phyloP scores from a whole-genome alignment of 2,329 filamentous ascomycete genomes.

The Fonsecaea monophora region DNA sequence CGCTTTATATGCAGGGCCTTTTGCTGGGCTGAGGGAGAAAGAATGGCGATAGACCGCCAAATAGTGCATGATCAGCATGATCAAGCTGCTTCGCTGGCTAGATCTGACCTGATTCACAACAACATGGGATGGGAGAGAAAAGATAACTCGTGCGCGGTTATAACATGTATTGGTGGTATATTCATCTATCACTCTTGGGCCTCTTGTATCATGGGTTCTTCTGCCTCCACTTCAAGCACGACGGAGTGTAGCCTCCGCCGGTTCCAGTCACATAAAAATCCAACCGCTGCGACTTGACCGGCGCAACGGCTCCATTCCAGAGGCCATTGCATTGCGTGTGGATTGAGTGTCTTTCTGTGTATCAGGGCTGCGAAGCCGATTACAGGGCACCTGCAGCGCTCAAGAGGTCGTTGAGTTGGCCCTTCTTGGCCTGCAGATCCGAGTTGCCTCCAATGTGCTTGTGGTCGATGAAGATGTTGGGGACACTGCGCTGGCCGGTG shows the following conservation, averaged over 20 bases:
- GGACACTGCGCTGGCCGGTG: constrained; percentile 84
- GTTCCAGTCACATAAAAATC: not conserved
- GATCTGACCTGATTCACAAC: not conserved
- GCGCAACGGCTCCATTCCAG: not conserved
- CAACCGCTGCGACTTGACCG: not conserved
- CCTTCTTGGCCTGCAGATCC: constrained; percentile 73
- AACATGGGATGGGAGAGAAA: not conserved
- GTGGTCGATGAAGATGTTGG: constrained; percentile 91
- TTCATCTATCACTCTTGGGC: not conserved
- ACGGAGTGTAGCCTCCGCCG: not conserved
- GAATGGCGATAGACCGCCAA: no score
- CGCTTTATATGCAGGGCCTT: no score
- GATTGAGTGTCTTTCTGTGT: not conserved
- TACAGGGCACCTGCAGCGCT: constrained; percentile 69
- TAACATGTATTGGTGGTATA: not conserved
- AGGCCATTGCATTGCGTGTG: not conserved
- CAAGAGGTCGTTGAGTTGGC: constrained; percentile 69
- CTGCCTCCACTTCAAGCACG: not conserved
- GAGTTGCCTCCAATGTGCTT: constrained; percentile 98
- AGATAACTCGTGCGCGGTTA: not conserved
- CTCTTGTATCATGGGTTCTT: not conserved
- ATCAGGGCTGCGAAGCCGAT: constrained; percentile 4
- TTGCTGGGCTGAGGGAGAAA: no score
- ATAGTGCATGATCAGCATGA: not conserved
- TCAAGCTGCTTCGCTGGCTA: not conserved